Evolutionary conservation across 139 green algal genomes (phyloP).

Genomic region (Deuterostichococcus epilithicus): DNA sequence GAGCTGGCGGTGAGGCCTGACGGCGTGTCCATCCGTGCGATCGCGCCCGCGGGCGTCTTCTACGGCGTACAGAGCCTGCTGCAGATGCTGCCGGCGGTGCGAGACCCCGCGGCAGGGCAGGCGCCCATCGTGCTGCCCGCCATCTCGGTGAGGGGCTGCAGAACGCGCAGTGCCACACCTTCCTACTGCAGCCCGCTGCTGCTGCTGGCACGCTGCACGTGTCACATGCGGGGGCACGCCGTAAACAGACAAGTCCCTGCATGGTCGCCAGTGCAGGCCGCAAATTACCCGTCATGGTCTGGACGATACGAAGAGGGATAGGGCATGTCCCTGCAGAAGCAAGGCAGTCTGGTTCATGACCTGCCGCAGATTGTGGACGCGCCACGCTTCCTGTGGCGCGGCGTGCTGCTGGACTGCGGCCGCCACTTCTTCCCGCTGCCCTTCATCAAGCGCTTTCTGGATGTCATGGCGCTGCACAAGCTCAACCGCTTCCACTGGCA

Average conservation of each 20-base stretch:
- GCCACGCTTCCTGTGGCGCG: slow-evolving; percentile 53
- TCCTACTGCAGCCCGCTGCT: too few species aligned
- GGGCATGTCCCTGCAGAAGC: too few species aligned
- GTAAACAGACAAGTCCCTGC: too few species aligned
- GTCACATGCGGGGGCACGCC: too few species aligned
- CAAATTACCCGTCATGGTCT: too few species aligned
- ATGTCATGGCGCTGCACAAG: slow-evolving; percentile 55
- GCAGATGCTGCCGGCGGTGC: slow-evolving; percentile 35
- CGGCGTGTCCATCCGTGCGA: slow-evolving; percentile 26
- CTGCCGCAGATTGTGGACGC: slow-evolving; percentile 42
- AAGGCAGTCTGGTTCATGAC: too few species aligned
- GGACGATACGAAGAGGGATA: too few species aligned
- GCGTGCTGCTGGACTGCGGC: slow-evolving; percentile 56
- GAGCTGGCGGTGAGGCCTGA: slow-evolving; percentile 26
- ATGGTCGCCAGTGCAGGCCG: too few species aligned
- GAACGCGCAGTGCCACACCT: too few species aligned
- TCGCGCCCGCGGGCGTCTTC: slow-evolving; percentile 40
- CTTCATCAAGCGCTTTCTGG: slow-evolving; percentile 52
- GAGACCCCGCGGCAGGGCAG: neutral
- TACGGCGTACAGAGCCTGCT: slow-evolving; percentile 53
- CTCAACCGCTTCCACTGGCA: slow-evolving; percentile 67
- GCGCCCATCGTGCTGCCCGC: neutral
- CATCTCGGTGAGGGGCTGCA: neutral
- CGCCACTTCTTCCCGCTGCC: slow-evolving; percentile 50
- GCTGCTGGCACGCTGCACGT: too few species aligned